These are phyloP conservation scores for Populus ilicifolia DNA, from an alignment of 345 rosid genomes.

Conservation along the genomic window DNA sequence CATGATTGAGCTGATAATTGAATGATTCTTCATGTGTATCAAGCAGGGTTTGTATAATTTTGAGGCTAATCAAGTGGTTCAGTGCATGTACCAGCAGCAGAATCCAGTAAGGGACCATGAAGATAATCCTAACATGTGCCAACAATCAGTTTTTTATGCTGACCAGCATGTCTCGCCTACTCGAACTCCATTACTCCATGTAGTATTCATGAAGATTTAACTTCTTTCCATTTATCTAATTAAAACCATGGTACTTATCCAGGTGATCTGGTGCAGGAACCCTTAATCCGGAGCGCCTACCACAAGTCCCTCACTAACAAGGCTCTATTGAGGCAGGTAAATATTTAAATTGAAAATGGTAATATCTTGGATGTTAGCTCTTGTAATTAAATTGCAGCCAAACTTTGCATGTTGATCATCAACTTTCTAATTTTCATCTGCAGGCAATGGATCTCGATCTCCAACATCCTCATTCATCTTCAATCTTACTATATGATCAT, in stretches of 20 bases:
- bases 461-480: constrained; percentile 26
- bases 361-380: neutral
- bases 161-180: constrained; percentile 20
- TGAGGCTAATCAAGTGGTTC: constrained; percentile 26
- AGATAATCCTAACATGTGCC: constrained; percentile 21
- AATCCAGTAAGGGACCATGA: constrained; percentile 23
- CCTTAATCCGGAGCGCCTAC: constrained; percentile 10
- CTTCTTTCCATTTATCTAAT: neutral
- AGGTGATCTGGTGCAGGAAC: constrained; percentile 15
- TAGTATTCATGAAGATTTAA: neutral
- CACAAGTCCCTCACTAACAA: constrained; percentile 10
- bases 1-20: neutral
- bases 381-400: neutral
- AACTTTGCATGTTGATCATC: neutral
- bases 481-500: constrained; percentile 26
- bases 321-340: constrained; percentile 24
- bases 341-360: neutral
- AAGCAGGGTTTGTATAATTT: constrained; percentile 28
- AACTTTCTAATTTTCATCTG: constrained; percentile 2
- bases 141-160: constrained; percentile 24
- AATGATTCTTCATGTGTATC: neutral
- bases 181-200: constrained; percentile 29
- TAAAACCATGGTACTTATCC: neutral
- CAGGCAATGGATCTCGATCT: constrained; percentile 28
- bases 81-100: constrained; percentile 23